Evolutionary conservation across 108 stramenopile genomes (phyloP), one percentile per base, ranked within the genome.

Genomic region (Conticribra weissflogii): DNA sequence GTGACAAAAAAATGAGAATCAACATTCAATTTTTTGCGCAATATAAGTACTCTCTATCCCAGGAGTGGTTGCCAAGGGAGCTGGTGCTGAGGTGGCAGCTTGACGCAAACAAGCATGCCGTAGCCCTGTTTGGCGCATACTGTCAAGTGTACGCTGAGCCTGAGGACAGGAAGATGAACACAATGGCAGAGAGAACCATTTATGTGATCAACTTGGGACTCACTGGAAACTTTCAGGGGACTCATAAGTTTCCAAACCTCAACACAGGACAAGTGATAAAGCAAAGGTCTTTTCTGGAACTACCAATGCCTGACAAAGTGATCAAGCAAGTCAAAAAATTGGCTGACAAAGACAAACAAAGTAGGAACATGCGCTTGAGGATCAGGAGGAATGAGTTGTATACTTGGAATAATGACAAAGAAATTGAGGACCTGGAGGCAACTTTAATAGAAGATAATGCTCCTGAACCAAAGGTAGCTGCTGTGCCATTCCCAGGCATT

Each of bases 211-310:
- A 19, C 29, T 34, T 55, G 29, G 67, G 67, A 30, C 67, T 55
- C 17, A 57, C 67, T 15, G 67, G 67, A 5, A 68, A 57, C 67
- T 45, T 32, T 16, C 67, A 68, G 29, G 67, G 55, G 3, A 47
- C 54, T 9, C 7, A 57, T 16, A 68, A 68, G 21, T 59, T 68
- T 36, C 32, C 32, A 22, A 22, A 17, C 44, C 57, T 68, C 4
- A 18, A 9, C 3, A 27, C 54, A 3, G 27, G 28, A 21, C 8
- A 14, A 33, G 22, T 57, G 22, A 36, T 57, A 15, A 59, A 59
- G 55, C 54, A 55, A 28, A 8, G 44, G 17, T 2, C 55, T 3
- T 57, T 57, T 23, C 15, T 12, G 2, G 67, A 68, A 44, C 16
- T 32, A 5, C 67, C 67, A 2, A 68, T 68, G 54, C 67, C 67